Evolutionary conservation across 164 flowering plant species (phyloP).

Genomic region (Euptelea pleiosperma): DNA sequence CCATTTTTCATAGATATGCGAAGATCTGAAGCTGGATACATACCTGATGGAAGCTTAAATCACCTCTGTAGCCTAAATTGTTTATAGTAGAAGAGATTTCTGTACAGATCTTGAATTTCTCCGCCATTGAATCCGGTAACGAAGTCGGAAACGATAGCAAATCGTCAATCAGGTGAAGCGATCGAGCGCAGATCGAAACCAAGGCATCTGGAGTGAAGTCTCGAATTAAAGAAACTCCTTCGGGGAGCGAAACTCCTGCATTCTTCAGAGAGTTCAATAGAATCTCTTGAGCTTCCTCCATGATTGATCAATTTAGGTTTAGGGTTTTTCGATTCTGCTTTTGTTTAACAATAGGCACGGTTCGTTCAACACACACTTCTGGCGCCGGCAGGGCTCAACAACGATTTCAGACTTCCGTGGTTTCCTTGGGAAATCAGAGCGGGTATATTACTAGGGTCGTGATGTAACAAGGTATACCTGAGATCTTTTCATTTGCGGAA

Average conservation of each 20-base stretch:
- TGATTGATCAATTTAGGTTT: conserved; percentile 9
- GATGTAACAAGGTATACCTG: no score
- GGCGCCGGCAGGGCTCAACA: no score
- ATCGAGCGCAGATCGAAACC: conserved; percentile 56
- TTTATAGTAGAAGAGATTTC: conserved; percentile 47
- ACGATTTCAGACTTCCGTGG: no score
- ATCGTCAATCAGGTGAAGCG: conserved; percentile 42
- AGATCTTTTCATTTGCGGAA: no score
- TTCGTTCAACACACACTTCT: no score
- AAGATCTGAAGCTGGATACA: neutral
- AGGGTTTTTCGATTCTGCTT: neutral
- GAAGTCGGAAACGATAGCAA: conserved; percentile 35
- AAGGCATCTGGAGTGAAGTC: conserved; percentile 40
- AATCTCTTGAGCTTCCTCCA: conserved; percentile 64
- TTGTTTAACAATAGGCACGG: no score
- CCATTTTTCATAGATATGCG: neutral
- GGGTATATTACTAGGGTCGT: no score
- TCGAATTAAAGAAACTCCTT: conserved; percentile 36
- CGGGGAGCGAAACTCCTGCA: conserved; percentile 49
- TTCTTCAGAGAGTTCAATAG: conserved; percentile 42
- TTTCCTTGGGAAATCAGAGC: no score
- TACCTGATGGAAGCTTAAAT: conserved; percentile 71
- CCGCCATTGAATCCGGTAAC: conserved; percentile 54
- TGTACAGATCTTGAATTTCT: conserved; percentile 50
- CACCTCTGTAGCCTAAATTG: conserved; percentile 53